Conservation (phyloP, 2,329 filamentous ascomycete genomes). For the Colletotrichum agaves region DNA sequence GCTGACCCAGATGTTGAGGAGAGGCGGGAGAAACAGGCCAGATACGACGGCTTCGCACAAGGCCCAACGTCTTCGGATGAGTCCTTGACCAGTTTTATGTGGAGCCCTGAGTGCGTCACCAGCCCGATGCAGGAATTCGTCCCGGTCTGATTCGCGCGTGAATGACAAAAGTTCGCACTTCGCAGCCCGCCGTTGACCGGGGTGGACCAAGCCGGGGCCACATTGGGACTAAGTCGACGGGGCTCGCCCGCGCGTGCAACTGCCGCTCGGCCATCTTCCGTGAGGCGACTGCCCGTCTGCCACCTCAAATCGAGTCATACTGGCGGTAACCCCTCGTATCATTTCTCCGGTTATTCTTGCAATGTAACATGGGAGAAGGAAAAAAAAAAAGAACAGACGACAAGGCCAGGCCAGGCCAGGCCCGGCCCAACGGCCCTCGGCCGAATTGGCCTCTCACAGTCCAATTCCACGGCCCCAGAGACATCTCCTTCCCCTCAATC, state of each 20-base stretch:
- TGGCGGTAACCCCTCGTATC: background rate
- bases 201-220: background rate
- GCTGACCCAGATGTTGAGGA: slow-evolving; percentile 12
- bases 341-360: background rate
- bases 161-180: background rate
- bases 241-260: slow-evolving; percentile 22
- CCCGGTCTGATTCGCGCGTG: background rate
- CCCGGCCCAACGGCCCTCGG: slow-evolving; percentile 27
- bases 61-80: slow-evolving; percentile 7
- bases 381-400: background rate
- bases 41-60: background rate
- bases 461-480: background rate
- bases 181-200: slow-evolving; percentile 29
- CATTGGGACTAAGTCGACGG: slow-evolving; percentile 24
- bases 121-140: background rate
- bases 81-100: background rate
- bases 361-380: background rate
- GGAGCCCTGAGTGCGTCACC: background rate
- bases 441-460: slow-evolving; percentile 13
- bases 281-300: slow-evolving; percentile 9
- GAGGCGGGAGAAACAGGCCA: background rate
- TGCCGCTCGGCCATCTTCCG: slow-evolving; percentile 35
- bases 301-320: slow-evolving; percentile 29
- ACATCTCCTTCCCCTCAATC: slow-evolving; percentile 9
- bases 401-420: slow-evolving; percentile 22